Evolutionary conservation across 2,329 filamentous ascomycete genomes (phyloP).

Genomic region (Ophiostoma novo-ulmi): DNA sequence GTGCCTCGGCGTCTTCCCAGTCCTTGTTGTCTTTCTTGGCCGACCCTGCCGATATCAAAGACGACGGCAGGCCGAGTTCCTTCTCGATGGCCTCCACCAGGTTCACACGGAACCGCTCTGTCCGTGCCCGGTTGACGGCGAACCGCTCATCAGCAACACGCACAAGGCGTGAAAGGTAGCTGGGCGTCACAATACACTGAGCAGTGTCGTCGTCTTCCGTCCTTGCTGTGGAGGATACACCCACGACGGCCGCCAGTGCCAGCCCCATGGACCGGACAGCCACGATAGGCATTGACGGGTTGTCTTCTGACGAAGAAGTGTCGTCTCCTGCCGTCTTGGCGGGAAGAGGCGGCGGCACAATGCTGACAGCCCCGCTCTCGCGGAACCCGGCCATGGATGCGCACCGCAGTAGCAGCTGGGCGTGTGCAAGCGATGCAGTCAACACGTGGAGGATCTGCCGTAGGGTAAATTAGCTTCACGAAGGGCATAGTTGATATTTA

Average conservation of each 20-base stretch:
- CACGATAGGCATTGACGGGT: slow-evolving; percentile 61
- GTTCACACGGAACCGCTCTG: slow-evolving; percentile 56
- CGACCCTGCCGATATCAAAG: slow-evolving; percentile 17
- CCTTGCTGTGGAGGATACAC: slow-evolving; percentile 38
- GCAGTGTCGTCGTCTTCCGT: slow-evolving; percentile 24
- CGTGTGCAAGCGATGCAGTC: slow-evolving; percentile 67
- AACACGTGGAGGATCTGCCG: slow-evolving; percentile 80
- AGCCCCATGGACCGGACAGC: slow-evolving; percentile 81
- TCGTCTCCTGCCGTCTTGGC: background rate
- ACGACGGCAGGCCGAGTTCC: slow-evolving; percentile 23
- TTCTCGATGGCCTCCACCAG: slow-evolving; percentile 39
- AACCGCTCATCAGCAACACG: slow-evolving; percentile 71
- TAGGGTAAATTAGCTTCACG: no score
- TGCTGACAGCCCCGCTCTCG: slow-evolving; percentile 77
- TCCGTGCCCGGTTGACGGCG: slow-evolving; percentile 61
- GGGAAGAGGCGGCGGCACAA: slow-evolving; percentile 35
- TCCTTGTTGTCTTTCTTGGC: slow-evolving; percentile 37
- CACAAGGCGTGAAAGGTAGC: slow-evolving; percentile 63
- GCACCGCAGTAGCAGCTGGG: slow-evolving; percentile 68
- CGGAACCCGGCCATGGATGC: slow-evolving; percentile 80
- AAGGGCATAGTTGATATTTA: background rate
- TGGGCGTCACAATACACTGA: slow-evolving; percentile 54
- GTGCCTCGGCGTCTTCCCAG: slow-evolving; percentile 52
- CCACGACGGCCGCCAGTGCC: slow-evolving; percentile 75
- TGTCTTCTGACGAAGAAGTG: slow-evolving; percentile 30